Evolutionary conservation across 768 basidiomycete genomes (phyloP), one percentile per base, ranked within the genome.

Genomic region (Pleurotus ostreatus): DNA sequence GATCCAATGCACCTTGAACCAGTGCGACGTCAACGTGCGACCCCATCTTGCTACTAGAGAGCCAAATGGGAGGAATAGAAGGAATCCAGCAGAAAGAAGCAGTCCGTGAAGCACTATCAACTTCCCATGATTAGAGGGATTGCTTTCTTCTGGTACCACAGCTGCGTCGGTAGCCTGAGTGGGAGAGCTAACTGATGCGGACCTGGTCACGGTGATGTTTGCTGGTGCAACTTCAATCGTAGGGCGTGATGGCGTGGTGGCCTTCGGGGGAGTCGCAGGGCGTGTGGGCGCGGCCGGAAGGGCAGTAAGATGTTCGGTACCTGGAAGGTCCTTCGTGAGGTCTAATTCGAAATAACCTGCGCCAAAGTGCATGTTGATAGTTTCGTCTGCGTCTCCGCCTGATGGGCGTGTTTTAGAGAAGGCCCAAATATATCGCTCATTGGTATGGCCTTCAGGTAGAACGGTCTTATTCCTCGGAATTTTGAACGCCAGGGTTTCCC

Each of bases 1-100:
- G 20, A 77, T 62, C 70, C 75, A 74, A 60, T 88, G 86, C 2
- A 70, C 68, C n/a, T 73, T 76, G 66, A 85, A 78, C 85, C 85
- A 87, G 53, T 68, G 70, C 9, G 71, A 65, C 4, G 77, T 78
- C 57, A 80, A 67, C 2, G 79, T 78, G 48, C 85, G 70, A 15
- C 73, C 72, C 72, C 77, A 82, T 18, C 85, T 77, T 11, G 80
- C 84, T 26, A 81, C 64, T 40, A 87, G 68, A 0, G 77, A 73
- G 7, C 82, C 80, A 6, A 75, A 55, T 4, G 85, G 85, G 1
- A 86, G 68, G 38, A 86, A 59, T 20, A 86, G 67, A 56, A 85
- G 68, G 65, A 86, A 83, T 0, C 82, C 84, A 34, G 82, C 60
- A 7, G 78, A 73, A 8, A 80, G 73, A 22, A 83, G 62, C 46